A percentile compares a stretch with the other conserved stretches of the same genome.
Evolutionary conservation across 2,329 filamentous ascomycete genomes (phyloP).

Genomic region (Tricladium varicosporioides): DNA sequence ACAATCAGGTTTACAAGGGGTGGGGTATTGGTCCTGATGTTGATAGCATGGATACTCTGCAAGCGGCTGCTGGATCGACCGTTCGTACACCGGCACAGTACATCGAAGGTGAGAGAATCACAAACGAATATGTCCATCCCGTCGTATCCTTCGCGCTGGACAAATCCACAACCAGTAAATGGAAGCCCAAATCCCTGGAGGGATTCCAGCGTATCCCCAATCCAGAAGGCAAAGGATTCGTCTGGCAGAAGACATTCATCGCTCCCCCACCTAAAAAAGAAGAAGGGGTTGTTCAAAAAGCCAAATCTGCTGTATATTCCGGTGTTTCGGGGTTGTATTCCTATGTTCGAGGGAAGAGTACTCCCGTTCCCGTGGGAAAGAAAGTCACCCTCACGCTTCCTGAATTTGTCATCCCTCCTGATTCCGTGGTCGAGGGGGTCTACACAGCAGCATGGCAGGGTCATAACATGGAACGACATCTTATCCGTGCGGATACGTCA

Average conservation of each 20-base stretch:
- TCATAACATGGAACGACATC: slow-evolving; percentile 4
- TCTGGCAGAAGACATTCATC: background rate
- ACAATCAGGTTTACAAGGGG: slow-evolving; percentile 2
- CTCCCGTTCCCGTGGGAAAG: too few relatives aligned
- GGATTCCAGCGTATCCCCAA: slow-evolving; percentile 3
- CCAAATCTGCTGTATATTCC: background rate
- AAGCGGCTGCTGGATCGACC: background rate
- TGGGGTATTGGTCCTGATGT: slow-evolving; percentile 4
- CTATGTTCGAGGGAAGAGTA: too few relatives aligned
- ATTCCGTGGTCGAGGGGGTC: background rate
- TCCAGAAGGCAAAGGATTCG: slow-evolving; percentile 1
- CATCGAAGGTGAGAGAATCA: too few relatives aligned
- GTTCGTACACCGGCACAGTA: background rate
- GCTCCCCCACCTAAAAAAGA: slow-evolving; percentile 1
- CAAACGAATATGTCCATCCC: too few relatives aligned
- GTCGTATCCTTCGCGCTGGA: too few relatives aligned
- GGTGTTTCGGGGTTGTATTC: too few relatives aligned
- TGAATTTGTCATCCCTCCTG: too few relatives aligned
- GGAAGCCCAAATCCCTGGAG: background rate
- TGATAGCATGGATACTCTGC: slow-evolving; percentile 1
- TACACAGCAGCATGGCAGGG: slow-evolving; percentile 1
- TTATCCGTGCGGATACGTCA: slow-evolving; percentile 6
- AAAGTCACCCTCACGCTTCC: too few relatives aligned
- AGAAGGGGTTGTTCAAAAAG: background rate
- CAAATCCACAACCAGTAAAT: background rate